Base-by-base conservation (phyloP, 2,329 filamentous ascomycete genomes). In the Botryotinia narcissicola region DNA sequence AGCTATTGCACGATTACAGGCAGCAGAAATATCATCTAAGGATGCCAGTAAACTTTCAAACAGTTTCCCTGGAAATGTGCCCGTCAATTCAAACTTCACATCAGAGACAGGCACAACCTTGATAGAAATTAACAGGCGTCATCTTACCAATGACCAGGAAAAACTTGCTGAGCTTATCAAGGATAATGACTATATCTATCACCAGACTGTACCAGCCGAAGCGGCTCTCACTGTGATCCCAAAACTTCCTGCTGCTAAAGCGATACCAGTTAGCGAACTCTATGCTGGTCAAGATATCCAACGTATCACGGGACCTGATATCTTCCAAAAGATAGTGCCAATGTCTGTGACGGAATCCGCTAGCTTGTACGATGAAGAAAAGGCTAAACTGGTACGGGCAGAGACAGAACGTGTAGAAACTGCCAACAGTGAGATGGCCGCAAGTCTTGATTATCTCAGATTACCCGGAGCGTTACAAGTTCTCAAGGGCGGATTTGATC, bases 111-210 rank as follows among this genome's bases (percentile, higher is more conserved):
- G 93, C 0, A 80, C 87, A 0, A 86, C 90, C 70, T 84, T 99
- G 51, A 85, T 89, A n/a, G 94, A 97, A 48, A 88, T 97, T 76
- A 91, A 93, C 25, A 97, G 94, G 81, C 89, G 94, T 75, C 95
- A 98, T 78, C 83, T 93, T 42, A 86, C 92, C 0, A 91, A 90
- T 46, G 91, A 97, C 4, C 92, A 97, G 80, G 92, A 95, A 75
- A 95, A 93, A 81, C 85, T 97, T 35, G 85, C 86, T 29, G 91
- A 93, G 75, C 87, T 95, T 68, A 87, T 88, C 77, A 97, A 97
- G 80, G 96, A 99, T 82, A 99, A 99, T 78, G 96, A 99, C 81
- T 98, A 96, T 82, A 97, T 99, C 81, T 99, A 99, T 80, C 96
- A 99, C 81, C 94, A 98, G 78, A 91, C 90, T 1, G 91, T 99